A percentile compares a stretch with the other conserved stretches of the same genome.
Conservation (phyloP, 768 basidiomycete genomes). For the Lyophyllum atratum region DNA sequence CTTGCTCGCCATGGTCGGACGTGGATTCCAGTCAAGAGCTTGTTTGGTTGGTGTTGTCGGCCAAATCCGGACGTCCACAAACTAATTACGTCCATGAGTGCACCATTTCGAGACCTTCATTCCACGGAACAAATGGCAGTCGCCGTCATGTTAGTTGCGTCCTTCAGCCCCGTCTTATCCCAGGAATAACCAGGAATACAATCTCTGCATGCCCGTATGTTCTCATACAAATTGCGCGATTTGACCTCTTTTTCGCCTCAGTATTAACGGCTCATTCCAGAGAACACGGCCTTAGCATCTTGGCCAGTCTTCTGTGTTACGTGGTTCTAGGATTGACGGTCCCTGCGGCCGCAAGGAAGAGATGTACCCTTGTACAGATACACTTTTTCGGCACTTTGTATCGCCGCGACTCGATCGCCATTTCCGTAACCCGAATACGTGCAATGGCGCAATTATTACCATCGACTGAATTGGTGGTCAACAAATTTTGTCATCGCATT, state of each 20-base stretch:
- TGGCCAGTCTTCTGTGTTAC: neutral
- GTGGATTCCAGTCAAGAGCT: neutral
- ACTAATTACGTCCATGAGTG: neutral
- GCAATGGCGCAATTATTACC: constrained; percentile 22
- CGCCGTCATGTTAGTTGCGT: neutral
- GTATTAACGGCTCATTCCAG: neutral
- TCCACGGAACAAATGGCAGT: neutral
- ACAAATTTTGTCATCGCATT: neutral
- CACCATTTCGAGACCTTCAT: neutral
- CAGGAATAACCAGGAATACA: neutral
- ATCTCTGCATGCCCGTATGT: neutral
- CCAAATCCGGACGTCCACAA: constrained; percentile 8
- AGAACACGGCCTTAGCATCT: neutral
- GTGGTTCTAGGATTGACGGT: neutral
- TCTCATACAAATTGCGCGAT: neutral
- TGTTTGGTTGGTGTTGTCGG: constrained; percentile 19
- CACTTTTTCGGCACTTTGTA: neutral
- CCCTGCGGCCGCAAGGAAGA: neutral
- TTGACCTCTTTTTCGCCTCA: neutral
- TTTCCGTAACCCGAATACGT: constrained; percentile 9
- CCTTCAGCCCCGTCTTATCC: neutral
- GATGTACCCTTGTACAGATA: neutral
- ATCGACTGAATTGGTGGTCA: neutral
- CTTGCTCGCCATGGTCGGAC: constrained; percentile 62
- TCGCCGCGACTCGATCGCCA: constrained; percentile 11